These are phyloP conservation scores for Cyclocybe cylindracea DNA, from an alignment of 768 basidiomycete genomes.

Conservation along the genomic window DNA sequence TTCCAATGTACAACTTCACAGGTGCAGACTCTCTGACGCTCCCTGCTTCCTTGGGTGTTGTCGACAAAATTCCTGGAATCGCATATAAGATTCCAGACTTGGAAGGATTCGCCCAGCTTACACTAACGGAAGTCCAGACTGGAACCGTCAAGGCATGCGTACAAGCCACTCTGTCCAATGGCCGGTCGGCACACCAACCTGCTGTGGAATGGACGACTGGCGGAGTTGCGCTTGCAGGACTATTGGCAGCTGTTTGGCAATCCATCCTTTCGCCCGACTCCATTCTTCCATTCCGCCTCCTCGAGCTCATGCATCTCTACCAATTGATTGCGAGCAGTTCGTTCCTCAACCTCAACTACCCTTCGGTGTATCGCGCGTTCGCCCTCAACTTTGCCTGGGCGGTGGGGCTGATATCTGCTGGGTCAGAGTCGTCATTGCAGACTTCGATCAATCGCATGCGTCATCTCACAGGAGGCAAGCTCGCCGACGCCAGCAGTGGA, in stretches of 20 bases:
- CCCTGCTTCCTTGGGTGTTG: slow-evolving; percentile 58
- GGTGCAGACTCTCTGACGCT: slow-evolving; percentile 72
- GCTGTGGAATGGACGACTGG: slow-evolving; percentile 81
- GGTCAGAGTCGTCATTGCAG: slow-evolving; percentile 63
- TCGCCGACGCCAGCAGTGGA: slow-evolving; percentile 58
- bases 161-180: slow-evolving; percentile 90
- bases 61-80: slow-evolving; percentile 66
- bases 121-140: slow-evolving; percentile 67
- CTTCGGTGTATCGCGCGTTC: slow-evolving; percentile 78
- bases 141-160: slow-evolving; percentile 84
- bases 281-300: slow-evolving; percentile 71
- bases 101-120: slow-evolving; percentile 84
- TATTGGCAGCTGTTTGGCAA: slow-evolving; percentile 63
- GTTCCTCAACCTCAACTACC: slow-evolving; percentile 86
- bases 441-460: slow-evolving; percentile 81
- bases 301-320: slow-evolving; percentile 82
- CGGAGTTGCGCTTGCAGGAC: slow-evolving; percentile 60
- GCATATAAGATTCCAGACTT: slow-evolving; percentile 90
- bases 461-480: slow-evolving; percentile 74
- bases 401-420: slow-evolving; percentile 66
- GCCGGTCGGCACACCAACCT: slow-evolving; percentile 75
- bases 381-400: slow-evolving; percentile 90
- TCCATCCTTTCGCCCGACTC: slow-evolving; percentile 52
- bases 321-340: slow-evolving; percentile 82
- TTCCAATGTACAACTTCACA: slow-evolving; percentile 84